phyloP scores from a whole-genome alignment of 2,329 filamentous ascomycete species.

The Diaporthe ilicicola region DNA sequence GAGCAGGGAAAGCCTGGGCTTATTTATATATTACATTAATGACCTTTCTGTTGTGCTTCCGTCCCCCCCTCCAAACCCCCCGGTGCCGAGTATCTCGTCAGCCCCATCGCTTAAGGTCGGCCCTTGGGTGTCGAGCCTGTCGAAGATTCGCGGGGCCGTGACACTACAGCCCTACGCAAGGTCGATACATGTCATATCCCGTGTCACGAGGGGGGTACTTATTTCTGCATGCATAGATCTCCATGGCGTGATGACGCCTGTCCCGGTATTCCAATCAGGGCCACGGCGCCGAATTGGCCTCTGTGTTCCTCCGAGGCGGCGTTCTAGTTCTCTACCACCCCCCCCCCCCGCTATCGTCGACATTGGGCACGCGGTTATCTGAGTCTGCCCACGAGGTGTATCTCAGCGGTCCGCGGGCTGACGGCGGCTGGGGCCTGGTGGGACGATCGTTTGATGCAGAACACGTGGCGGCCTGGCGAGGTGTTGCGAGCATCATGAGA shows the following conservation, averaged over 20 bases:
- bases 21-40: too few relatives aligned
- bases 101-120: conserved; percentile 11
- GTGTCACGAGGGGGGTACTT: conserved; percentile 2
- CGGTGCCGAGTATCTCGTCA: conserved; percentile 8
- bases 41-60: conserved; percentile 5
- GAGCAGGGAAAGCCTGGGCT: background rate
- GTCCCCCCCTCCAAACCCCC: background rate
- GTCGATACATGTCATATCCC: conserved; percentile 6
- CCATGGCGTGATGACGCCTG: conserved; percentile 8
- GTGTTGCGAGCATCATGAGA: conserved; percentile 20
- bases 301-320: too few relatives aligned
- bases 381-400: background rate
- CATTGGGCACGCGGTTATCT: background rate
- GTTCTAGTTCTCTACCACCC: too few relatives aligned
- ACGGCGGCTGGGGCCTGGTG: conserved; percentile 8
- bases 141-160: background rate
- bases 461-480: conserved; percentile 8
- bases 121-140: background rate
- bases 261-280: background rate
- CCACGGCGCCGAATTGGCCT: background rate
- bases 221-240: conserved; percentile 2
- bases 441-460: conserved; percentile 9
- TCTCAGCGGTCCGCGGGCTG: background rate
- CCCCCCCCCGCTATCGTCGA: background rate
- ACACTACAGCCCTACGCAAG: conserved; percentile 17